Conservation (phyloP, 2,329 filamentous ascomycete genomes). For the Arthroderma uncinatum region DNA sequence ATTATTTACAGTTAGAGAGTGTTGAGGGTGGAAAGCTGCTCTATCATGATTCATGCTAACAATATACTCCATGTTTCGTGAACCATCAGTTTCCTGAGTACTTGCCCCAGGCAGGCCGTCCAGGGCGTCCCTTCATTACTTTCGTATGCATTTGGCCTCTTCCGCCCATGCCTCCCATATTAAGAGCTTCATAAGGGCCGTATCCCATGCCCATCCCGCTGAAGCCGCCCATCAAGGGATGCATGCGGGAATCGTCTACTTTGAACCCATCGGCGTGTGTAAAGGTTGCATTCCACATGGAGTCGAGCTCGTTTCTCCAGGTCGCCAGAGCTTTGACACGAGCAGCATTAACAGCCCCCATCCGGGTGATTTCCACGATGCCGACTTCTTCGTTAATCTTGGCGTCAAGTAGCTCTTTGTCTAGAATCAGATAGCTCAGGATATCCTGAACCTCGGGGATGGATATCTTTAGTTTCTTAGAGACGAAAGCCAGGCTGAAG, state of each 20-base stretch:
- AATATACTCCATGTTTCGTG: not conserved
- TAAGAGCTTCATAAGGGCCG: not conserved
- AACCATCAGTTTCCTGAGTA: not conserved
- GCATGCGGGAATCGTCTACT: conserved; percentile 31
- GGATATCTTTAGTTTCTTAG: conserved; percentile 74
- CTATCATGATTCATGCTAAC: not conserved
- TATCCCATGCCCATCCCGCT: conserved; percentile 25
- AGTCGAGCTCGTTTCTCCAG: conserved; percentile 59
- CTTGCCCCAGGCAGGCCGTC: not conserved
- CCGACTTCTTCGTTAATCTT: conserved; percentile 83
- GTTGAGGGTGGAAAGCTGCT: not conserved
- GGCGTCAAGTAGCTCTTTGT: conserved; percentile 65
- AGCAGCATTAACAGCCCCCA: conserved; percentile 52
- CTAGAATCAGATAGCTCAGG: conserved; percentile 83
- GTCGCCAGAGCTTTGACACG: conserved; percentile 61
- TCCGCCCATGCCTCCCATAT: not conserved
- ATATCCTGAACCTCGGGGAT: conserved; percentile 87
- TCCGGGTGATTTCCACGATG: conserved; percentile 66
- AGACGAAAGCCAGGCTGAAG: conserved; percentile 80
- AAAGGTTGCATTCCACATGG: conserved; percentile 61
- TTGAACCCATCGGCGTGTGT: conserved; percentile 61
- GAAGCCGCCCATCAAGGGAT: conserved; percentile 21
- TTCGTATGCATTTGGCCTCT: not conserved
- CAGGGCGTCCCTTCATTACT: not conserved
- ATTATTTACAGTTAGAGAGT: not conserved